phyloP scores from a whole-genome alignment of 108 stramenopile genomes.

The Stephanodiscus minutulus region DNA sequence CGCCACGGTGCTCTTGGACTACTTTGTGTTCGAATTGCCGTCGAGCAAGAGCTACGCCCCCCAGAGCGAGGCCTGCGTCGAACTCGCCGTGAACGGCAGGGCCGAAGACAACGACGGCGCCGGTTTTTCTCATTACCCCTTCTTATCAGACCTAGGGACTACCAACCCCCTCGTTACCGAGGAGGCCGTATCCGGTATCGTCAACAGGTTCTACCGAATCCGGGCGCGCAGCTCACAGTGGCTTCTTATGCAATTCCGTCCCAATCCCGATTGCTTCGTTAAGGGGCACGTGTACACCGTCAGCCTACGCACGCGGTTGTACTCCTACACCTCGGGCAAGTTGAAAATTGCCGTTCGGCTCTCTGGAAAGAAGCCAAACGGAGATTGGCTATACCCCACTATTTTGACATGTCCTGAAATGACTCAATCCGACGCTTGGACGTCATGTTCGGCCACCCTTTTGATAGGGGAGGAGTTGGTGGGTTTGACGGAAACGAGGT shows the following conservation, averaged over 20 bases:
- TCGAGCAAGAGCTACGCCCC: slow-evolving; percentile 42
- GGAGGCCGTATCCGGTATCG: slow-evolving; percentile 22
- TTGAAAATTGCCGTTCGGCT: slow-evolving; percentile 17
- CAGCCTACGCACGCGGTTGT: slow-evolving; percentile 26
- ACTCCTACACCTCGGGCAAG: slow-evolving; percentile 1
- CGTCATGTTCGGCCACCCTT: background rate
- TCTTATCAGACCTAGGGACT: slow-evolving; percentile 8
- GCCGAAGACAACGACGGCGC: slow-evolving; percentile 52
- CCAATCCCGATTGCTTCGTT: slow-evolving; percentile 38
- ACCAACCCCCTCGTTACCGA: slow-evolving; percentile 21
- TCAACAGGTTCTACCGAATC: slow-evolving; percentile 47
- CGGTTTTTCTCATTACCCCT: slow-evolving; percentile 46
- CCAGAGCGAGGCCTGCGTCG: slow-evolving; percentile 38
- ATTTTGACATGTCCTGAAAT: slow-evolving; percentile 4
- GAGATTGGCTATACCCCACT: background rate
- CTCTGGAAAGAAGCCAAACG: slow-evolving; percentile 17
- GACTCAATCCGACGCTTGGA: background rate
- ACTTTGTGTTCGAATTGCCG: slow-evolving; percentile 52
- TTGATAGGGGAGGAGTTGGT: slow-evolving; percentile 20
- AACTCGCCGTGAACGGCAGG: slow-evolving; percentile 60
- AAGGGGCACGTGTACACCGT: slow-evolving; percentile 26
- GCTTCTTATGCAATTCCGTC: slow-evolving; percentile 5
- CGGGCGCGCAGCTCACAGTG: slow-evolving; percentile 7
- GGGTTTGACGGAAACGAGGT: slow-evolving; percentile 4
- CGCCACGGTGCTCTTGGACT: slow-evolving; percentile 50